These are phyloP conservation scores for Elsinoe fawcettii DNA, from an alignment of 2,329 filamentous ascomycete genomes.

Conservation along the genomic window DNA sequence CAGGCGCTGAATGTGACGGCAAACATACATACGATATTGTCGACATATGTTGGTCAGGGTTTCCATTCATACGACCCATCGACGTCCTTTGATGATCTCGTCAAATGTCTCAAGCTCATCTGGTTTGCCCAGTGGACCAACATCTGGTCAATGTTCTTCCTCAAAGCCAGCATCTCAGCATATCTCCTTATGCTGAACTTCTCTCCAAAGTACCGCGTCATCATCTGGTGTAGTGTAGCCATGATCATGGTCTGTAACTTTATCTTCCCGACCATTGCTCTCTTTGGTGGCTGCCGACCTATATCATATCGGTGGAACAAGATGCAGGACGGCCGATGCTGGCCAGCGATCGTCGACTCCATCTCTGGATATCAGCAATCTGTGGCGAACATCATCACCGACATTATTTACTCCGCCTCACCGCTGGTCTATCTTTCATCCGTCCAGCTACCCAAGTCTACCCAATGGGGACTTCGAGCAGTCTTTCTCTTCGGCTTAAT, in stretches of 20 bases:
- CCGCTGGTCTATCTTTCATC: slow-evolving; percentile 17
- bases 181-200: slow-evolving; percentile 18
- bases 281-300: slow-evolving; percentile 14
- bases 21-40: slow-evolving; percentile 1
- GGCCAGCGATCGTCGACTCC: slow-evolving; percentile 13
- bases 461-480: slow-evolving; percentile 17
- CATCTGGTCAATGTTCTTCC: slow-evolving; percentile 18
- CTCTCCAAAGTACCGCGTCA: slow-evolving; percentile 15
- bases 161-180: slow-evolving; percentile 18
- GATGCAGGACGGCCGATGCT: slow-evolving; percentile 15
- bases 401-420: slow-evolving; percentile 16
- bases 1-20: slow-evolving; percentile 16
- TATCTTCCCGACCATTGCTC: slow-evolving; percentile 11
- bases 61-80: slow-evolving; percentile 17
- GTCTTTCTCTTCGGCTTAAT: slow-evolving; percentile 17
- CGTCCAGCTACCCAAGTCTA: slow-evolving; percentile 16
- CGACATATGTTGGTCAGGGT: slow-evolving; percentile 17
- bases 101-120: slow-evolving; percentile 7
- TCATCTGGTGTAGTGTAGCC: slow-evolving; percentile 16
- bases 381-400: slow-evolving; percentile 18
- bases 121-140: slow-evolving; percentile 16
- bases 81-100: neutral
- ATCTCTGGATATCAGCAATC: slow-evolving; percentile 16
- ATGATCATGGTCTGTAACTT: slow-evolving; percentile 16
- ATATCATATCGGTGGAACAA: slow-evolving; percentile 17